Evolutionary conservation across 495 filamentous ascomycete species (phyloP), one percentile per base, ranked within the genome.

Genomic region (Hypoxylon crocopeplum): DNA sequence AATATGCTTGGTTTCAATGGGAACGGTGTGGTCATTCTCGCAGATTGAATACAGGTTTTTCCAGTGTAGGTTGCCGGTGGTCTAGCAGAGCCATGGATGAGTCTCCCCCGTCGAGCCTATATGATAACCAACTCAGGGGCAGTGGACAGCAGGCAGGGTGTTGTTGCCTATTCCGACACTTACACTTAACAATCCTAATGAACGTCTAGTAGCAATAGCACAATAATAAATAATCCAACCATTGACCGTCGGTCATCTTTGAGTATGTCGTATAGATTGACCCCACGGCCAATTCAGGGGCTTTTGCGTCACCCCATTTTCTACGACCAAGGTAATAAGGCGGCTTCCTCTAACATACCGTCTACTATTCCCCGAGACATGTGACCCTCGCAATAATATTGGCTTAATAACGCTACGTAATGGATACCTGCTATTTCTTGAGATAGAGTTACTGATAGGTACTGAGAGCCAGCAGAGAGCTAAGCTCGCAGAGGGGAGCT

Each of bases 1-100:
- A 63, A 63, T 17, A 20, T 53, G 4, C 16, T 63, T 16, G 59
- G 40, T 3, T 63, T 57, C 20, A 63, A 63, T 11, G 59, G 59
- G 12, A 63, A 63, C 10, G 59, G 59, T 2, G 22, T 57, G n/a
- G 41, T 42, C 29, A 57, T 63, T 7, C 16, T 53, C 17, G 13
- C 34, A 16, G 20, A 48, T 38, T 40, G 37, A 53, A 22, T n/a
- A 13, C 17, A 17, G 10, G 13, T 2, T 6, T 20, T 3, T 16
- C 15, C 42, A 6, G 46, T 8, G 10, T 24, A n/a, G 25, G 13
- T 17, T 11, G 17, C 16, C 11, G 5, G 12, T 2, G 27, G 27
- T 22, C n/a, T 6, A 12, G 13, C 20, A 8, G 25, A 29, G 42
- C 15, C 20, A n/a, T 11, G 27, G 15, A 32, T 32, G 27, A 5